These are phyloP conservation scores for Speleostelium caveatum DNA, from an alignment of 78 protist genomes.

Conservation along the genomic window DNA sequence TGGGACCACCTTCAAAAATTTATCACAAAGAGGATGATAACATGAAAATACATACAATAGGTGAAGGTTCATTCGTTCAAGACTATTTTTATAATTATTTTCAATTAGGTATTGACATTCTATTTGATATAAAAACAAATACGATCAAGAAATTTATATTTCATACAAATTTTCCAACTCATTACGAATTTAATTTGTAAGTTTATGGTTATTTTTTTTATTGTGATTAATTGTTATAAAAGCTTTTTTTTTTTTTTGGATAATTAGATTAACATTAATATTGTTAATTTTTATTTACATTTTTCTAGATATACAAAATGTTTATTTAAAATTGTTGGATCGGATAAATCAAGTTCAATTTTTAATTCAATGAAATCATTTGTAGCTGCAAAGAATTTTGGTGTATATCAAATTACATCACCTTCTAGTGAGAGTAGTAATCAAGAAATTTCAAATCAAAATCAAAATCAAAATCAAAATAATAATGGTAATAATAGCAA, in stretches of 20 bases:
- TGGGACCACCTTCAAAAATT: slow-evolving; percentile 81
- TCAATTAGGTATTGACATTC: slow-evolving; percentile 89
- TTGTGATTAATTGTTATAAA: too few species aligned
- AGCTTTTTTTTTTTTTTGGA: background rate
- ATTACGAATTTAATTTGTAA: slow-evolving; percentile 86
- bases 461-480: background rate
- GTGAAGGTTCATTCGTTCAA: slow-evolving; percentile 49
- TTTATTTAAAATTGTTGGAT: slow-evolving; percentile 38
- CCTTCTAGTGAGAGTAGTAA: background rate
- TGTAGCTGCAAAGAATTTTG: background rate
- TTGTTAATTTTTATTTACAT: background rate
- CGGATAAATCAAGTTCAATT: slow-evolving; percentile 2
- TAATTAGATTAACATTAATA: background rate
- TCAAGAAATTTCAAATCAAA: too few species aligned
- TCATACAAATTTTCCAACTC: slow-evolving; percentile 92
- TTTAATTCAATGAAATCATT: background rate
- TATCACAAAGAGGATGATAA: slow-evolving; percentile 87
- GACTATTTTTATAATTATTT: slow-evolving; percentile 95
- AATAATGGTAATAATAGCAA: background rate
- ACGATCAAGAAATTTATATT: slow-evolving; percentile 89
- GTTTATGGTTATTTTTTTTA: background rate
- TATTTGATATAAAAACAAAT: slow-evolving; percentile 88
- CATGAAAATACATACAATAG: slow-evolving; percentile 78
- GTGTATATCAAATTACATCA: background rate
- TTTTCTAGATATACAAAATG: slow-evolving; percentile 48